Conservation (phyloP, 2,329 filamentous ascomycete species). For the Penicillium decumbens region DNA sequence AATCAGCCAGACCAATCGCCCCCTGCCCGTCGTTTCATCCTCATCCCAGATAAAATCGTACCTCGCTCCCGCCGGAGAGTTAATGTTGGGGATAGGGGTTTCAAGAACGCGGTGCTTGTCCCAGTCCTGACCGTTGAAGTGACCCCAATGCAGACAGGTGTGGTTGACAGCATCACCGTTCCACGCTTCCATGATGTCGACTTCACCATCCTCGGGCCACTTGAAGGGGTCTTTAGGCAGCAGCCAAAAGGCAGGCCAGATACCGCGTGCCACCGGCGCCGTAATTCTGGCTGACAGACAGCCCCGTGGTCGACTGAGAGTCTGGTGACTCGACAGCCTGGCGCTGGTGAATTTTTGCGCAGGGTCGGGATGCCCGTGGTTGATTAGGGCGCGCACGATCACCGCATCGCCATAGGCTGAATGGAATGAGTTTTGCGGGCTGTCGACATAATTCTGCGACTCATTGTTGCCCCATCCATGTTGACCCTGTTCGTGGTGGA, state of each 20-base stretch:
- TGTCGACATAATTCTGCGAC: slow-evolving; percentile 23
- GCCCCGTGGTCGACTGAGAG: slow-evolving; percentile 21
- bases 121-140: slow-evolving; percentile 24
- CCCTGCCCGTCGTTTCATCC: slow-evolving; percentile 19
- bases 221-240: slow-evolving; percentile 27
- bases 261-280: slow-evolving; percentile 20
- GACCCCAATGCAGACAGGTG: slow-evolving; percentile 25
- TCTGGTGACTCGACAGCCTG: slow-evolving; percentile 22
- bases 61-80: slow-evolving; percentile 17
- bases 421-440: slow-evolving; percentile 24
- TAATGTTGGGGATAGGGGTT: slow-evolving; percentile 22
- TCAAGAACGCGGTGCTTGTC: slow-evolving; percentile 25
- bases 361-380: slow-evolving; percentile 20
- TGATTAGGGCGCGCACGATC: slow-evolving; percentile 23
- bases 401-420: slow-evolving; percentile 20
- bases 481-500: slow-evolving; percentile 22
- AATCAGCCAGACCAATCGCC: slow-evolving; percentile 24
- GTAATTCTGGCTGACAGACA: slow-evolving; percentile 24
- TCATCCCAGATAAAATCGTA: slow-evolving; percentile 26
- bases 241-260: slow-evolving; percentile 27
- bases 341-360: slow-evolving; percentile 24
- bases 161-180: slow-evolving; percentile 24
- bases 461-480: slow-evolving; percentile 26
- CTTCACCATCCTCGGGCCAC: slow-evolving; percentile 24
- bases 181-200: slow-evolving; percentile 26